A percentile compares a stretch with the other conserved stretches of the same genome.
Evolutionary conservation across 164 flowering plant species (phyloP).

Genomic region (Nymphaea colorata): DNA sequence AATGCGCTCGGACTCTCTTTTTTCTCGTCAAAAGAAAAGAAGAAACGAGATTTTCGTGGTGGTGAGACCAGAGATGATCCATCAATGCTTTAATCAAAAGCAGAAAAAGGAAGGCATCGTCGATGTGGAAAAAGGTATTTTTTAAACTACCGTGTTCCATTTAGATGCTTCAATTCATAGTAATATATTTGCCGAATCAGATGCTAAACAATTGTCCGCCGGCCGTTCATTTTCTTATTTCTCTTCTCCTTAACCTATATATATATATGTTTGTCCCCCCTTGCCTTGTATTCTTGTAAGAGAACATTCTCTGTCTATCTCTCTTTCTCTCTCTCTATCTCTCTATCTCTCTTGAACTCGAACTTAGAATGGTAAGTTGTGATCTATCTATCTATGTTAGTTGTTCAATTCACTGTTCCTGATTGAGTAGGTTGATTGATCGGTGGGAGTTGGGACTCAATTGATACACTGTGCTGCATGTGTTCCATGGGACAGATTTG

Average conservation of each 20-base stretch:
- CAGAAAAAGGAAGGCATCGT: too few species aligned
- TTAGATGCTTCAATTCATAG: neutral
- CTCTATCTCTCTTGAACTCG: too few species aligned
- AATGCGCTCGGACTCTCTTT: too few species aligned
- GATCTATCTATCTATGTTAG: too few species aligned
- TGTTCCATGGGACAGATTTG: too few species aligned
- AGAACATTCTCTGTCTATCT: neutral
- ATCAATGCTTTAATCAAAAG: neutral
- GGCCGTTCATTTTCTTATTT: neutral
- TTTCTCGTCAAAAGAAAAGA: too few species aligned
- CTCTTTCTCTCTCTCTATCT: neutral
- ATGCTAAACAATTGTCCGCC: neutral
- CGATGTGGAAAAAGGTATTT: neutral
- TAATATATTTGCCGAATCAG: neutral
- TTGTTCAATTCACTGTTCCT: too few species aligned
- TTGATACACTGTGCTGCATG: too few species aligned
- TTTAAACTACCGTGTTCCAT: neutral
- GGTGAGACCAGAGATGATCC: neutral
- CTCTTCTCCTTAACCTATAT: neutral
- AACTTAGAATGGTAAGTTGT: neutral
- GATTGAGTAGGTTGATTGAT: too few species aligned
- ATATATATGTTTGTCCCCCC: neutral
- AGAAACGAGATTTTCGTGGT: too few species aligned
- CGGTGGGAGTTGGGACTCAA: too few species aligned
- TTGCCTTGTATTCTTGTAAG: neutral